Evolutionary conservation across 805 yeast species (phyloP).

Genomic region (Cyberlindnera maritima): DNA sequence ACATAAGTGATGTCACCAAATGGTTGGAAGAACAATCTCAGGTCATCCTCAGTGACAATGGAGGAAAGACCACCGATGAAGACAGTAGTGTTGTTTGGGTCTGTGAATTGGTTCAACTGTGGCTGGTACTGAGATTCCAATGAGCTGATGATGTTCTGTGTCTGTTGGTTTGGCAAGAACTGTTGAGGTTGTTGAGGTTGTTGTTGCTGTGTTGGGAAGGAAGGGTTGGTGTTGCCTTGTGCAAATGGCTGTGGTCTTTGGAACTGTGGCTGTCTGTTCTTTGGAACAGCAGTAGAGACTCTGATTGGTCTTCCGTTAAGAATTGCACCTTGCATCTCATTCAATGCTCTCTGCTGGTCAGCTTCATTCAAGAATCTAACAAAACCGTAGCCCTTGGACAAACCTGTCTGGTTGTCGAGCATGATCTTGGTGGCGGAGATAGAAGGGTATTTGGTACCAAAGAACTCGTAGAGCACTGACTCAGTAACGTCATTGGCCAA

Average conservation of each 20-base stretch:
- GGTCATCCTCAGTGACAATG: conserved; percentile 56
- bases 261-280: conserved; percentile 31
- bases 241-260: conserved; percentile 9
- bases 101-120: conserved; percentile 62
- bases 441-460: conserved; percentile 68
- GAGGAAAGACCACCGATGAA: conserved; percentile 64
- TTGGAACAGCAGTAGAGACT: conserved; percentile 66
- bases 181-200: conserved; percentile 19
- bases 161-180: conserved; percentile 22
- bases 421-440: conserved; percentile 76
- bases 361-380: conserved; percentile 66
- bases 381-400: conserved; percentile 85
- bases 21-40: conserved; percentile 55
- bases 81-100: conserved; percentile 78
- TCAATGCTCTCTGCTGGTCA: conserved; percentile 68
- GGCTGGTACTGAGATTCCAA: conserved; percentile 47
- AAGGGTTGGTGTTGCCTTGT: background rate
- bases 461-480: conserved; percentile 56
- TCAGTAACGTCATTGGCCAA: conserved; percentile 73
- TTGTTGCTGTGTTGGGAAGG: conserved; percentile 13
- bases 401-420: conserved; percentile 66
- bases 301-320: conserved; percentile 75
- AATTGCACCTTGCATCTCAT: conserved; percentile 78
- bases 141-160: conserved; percentile 20
- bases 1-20: conserved; percentile 78